These are phyloP conservation scores for Cyathus striatus DNA, from an alignment of 768 basidiomycete genomes.

Conservation along the genomic window DNA sequence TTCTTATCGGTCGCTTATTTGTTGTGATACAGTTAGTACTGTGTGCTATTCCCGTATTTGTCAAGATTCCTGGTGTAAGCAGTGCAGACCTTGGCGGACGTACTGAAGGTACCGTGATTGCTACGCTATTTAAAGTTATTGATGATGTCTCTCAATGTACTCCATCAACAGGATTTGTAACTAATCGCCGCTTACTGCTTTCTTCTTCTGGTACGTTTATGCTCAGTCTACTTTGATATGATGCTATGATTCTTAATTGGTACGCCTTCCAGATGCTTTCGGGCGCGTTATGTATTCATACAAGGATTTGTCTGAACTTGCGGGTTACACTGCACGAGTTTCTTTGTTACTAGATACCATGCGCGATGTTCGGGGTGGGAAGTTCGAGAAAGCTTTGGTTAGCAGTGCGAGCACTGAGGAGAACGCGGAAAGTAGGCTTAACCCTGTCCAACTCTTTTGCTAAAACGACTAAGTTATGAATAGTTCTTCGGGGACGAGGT, in stretches of 20 bases:
- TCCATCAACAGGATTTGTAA: conserved; percentile 75
- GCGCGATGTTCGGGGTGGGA: conserved; percentile 76
- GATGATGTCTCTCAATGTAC: conserved; percentile 1
- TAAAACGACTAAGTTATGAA: background rate
- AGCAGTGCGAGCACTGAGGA: conserved; percentile 68
- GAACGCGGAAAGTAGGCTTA: conserved; percentile 63
- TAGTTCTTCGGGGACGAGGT: conserved; percentile 79
- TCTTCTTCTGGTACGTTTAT: conserved; percentile 66
- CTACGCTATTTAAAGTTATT: background rate
- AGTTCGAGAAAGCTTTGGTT: conserved; percentile 85
- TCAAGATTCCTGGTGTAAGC: conserved; percentile 70
- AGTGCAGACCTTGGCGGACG: conserved; percentile 73
- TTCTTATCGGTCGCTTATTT: conserved; percentile 6
- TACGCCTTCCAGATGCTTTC: conserved; percentile 69
- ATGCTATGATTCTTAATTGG: conserved; percentile 3
- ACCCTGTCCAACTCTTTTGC: background rate
- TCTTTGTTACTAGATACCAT: conserved; percentile 87
- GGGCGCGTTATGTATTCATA: conserved; percentile 97
- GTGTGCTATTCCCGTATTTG: conserved; percentile 93
- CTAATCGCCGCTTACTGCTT: conserved; percentile 85
- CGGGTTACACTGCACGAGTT: conserved; percentile 93
- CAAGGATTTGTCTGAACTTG: conserved; percentile 93
- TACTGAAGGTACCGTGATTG: conserved; percentile 66
- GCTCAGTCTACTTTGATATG: background rate
- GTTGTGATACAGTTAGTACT: conserved; percentile 54